Evolutionary conservation across 345 rosid genomes (phyloP).

Genomic region (Angophora floribunda): DNA sequence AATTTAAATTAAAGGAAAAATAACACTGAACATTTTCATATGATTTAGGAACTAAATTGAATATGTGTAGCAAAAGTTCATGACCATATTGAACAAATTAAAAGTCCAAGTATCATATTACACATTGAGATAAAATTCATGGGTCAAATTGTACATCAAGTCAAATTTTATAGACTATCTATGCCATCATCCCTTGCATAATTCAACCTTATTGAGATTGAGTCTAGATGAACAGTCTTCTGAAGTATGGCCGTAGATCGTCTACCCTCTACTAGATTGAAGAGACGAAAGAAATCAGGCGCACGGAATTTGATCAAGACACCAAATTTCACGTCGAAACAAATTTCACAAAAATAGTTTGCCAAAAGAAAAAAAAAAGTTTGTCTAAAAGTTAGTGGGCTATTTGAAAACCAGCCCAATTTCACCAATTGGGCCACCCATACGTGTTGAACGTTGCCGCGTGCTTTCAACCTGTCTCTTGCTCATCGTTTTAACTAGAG

Average conservation of each 20-base stretch:
- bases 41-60: no score
- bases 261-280: neutral
- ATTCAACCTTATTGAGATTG: accelerated
- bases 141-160: no score
- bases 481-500: no score
- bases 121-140: no score
- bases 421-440: neutral
- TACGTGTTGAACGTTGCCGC: neutral
- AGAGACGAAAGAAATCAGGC: neutral
- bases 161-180: no score
- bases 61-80: no score
- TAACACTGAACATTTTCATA: no score
- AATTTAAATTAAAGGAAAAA: no score
- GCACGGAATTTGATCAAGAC: neutral
- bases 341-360: neutral
- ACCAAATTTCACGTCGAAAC: neutral
- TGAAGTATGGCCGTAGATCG: neutral
- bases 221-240: neutral
- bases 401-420: neutral
- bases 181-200: no score
- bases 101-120: no score
- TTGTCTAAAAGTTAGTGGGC: neutral
- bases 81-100: no score
- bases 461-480: neutral
- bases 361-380: neutral